Base-by-base conservation (phyloP, 2,329 filamentous ascomycete genomes). In the Helotiales sp. region DNA sequence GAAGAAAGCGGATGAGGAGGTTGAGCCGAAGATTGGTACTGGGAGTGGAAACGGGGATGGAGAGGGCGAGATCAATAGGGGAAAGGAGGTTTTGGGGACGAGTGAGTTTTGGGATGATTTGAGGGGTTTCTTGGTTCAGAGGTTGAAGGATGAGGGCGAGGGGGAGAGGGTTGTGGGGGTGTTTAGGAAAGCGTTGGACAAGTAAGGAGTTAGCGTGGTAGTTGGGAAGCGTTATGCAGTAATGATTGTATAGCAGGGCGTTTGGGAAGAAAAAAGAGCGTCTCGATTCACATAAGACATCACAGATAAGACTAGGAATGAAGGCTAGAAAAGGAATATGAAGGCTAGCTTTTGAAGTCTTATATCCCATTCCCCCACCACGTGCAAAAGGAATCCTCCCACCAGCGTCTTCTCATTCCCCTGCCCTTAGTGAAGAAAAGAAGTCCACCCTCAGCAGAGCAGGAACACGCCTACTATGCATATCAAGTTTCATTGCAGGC, bases 41-140 rank as follows among this genome's bases (percentile, higher is more conserved):
- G n/a, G n/a, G n/a, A n/a, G n/a, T n/a, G n/a, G n/a, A n/a, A n/a
- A n/a, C n/a, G n/a, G n/a, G n/a, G 54, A 79, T 81, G 63, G 79
- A 76, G 2, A 73, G 78, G n/a, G 40, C 53, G 79, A 81, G 8
- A 85, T 81, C 64, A 82, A 82, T 3, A 75, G 74, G 52, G 82
- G 81, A 2, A 75, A 75, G 54, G 82, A 83, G 27, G 81, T 88
- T 19, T 70, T 96, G 63, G 76, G 83, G 69, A 88, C 84, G 12
- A 83, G 88, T 6, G 86, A 82, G 55, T 99, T 99, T 71, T 99
- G 95, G 95, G 76, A 75, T 8, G 95, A 98, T 76, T 74, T 99
- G 62, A 85, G 86, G 70, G 89, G 83, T 0, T 98, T 93, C 73
- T 71, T 99, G 72, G 76, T 85, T 69, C 89, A 93, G 77, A 83